Conservation (phyloP, 2,329 filamentous ascomycete genomes). For the Microsporum audouinii region DNA sequence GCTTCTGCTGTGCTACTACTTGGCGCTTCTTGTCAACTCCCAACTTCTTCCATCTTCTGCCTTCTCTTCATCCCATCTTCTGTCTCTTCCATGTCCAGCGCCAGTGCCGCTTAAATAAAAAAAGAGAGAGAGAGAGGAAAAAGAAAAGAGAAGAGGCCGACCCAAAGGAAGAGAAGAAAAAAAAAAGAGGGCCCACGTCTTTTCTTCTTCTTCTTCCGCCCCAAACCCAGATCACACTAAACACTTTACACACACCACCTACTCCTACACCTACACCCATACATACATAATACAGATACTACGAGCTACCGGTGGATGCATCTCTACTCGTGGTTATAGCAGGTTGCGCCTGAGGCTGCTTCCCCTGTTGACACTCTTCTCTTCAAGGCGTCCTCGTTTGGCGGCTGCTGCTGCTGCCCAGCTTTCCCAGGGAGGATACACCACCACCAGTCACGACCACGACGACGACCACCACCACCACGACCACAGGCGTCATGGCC, state of each 20-base stretch:
- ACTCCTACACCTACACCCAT: too few species aligned
- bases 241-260: too few species aligned
- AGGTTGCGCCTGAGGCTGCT: constrained; percentile 2
- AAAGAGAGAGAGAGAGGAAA: too few species aligned
- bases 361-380: too few species aligned
- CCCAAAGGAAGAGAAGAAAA: not conserved
- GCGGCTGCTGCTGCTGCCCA: not conserved
- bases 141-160: too few species aligned
- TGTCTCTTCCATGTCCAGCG: constrained; percentile 3
- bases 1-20: constrained; percentile 11
- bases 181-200: too few species aligned
- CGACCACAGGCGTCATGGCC: not conserved
- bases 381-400: too few species aligned
- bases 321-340: not conserved
- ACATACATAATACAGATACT: too few species aligned
- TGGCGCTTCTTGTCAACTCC: constrained; percentile 6
- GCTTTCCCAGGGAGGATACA: not conserved
- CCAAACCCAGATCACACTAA: too few species aligned
- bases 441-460: not conserved
- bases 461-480: too few species aligned
- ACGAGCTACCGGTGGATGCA: not conserved
- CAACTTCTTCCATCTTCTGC: constrained; percentile 11
- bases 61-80: constrained; percentile 11
- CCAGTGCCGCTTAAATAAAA: not conserved
- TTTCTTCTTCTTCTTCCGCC: too few species aligned